phyloP scores from a whole-genome alignment of 2,329 filamentous ascomycete species.

The Fusarium decemcellulare region DNA sequence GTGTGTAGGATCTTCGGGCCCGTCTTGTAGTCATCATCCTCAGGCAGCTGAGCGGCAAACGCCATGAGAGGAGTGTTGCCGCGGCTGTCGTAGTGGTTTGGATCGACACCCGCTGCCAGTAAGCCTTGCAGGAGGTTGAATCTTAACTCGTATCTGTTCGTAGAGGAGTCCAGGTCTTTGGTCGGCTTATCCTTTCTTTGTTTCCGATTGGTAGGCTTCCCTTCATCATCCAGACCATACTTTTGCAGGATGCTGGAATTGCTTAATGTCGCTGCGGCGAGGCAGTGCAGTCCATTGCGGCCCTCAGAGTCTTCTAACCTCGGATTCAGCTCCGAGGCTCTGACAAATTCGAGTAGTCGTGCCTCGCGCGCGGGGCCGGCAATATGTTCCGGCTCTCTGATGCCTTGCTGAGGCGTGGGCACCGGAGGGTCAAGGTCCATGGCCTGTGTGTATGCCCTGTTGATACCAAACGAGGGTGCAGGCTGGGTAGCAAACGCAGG shows the following conservation, averaged over 20 bases:
- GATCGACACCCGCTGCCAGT: constrained; percentile 57
- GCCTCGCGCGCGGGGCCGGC: constrained; percentile 33
- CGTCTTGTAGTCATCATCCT: constrained; percentile 64
- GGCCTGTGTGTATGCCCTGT: constrained; percentile 12
- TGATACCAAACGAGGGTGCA: constrained; percentile 17
- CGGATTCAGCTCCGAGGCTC: constrained; percentile 33
- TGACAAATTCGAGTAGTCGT: constrained; percentile 42
- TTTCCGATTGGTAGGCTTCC: constrained; percentile 23
- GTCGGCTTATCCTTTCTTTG: constrained; percentile 18
- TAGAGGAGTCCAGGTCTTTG: constrained; percentile 52
- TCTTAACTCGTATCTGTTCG: constrained; percentile 48
- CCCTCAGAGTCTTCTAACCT: constrained; percentile 55
- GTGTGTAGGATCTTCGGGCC: constrained; percentile 61
- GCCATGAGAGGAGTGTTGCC: constrained; percentile 71
- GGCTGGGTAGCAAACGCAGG: constrained; percentile 33
- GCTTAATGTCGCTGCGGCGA: constrained; percentile 68
- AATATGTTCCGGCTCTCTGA: constrained; percentile 10
- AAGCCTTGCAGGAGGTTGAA: constrained; percentile 47
- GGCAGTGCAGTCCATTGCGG: constrained; percentile 70
- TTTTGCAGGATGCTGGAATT: constrained; percentile 55
- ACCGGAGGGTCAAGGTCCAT: constrained; percentile 46
- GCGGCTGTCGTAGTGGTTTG: constrained; percentile 66
- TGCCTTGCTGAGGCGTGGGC: constrained; percentile 7
- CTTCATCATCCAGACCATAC: constrained; percentile 33
- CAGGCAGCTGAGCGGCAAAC: constrained; percentile 65